phyloP scores from a whole-genome alignment of 257 asterid genomes.

The Salvia hispanica region DNA sequence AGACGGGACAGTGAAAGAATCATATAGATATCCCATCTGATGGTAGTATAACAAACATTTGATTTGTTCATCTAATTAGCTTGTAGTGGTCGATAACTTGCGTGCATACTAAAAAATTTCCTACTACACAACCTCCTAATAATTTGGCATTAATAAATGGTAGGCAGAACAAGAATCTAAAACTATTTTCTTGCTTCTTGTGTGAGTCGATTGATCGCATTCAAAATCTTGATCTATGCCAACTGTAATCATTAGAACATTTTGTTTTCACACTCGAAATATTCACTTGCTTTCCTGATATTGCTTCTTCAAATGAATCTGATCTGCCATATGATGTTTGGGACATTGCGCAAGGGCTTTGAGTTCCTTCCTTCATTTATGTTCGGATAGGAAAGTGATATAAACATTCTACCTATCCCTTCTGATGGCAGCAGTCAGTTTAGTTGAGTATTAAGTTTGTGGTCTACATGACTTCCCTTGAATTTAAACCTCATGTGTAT shows the following conservation, averaged over 20 bases:
- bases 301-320: slow-evolving; percentile 1
- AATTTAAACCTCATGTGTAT: not conserved
- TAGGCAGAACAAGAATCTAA: not conserved
- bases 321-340: slow-evolving; percentile 63
- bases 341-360: slow-evolving; percentile 85
- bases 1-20: slow-evolving; percentile 45
- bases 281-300: not conserved
- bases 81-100: not conserved
- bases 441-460: not conserved
- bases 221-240: slow-evolving; percentile 7
- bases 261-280: not conserved
- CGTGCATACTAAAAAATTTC: too few relatives aligned
- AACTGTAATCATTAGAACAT: not conserved
- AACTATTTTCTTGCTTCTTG: not conserved
- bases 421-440: slow-evolving; percentile 49
- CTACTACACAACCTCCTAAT: not conserved
- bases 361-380: slow-evolving; percentile 37
- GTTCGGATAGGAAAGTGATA: slow-evolving; percentile 45
- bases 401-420: slow-evolving; percentile 40
- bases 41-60: slow-evolving; percentile 34
- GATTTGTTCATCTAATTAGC: not conserved
- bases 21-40: slow-evolving; percentile 48
- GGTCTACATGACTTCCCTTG: not conserved
- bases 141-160: not conserved
- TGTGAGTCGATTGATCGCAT: not conserved